These are phyloP conservation scores for Scytalidium sp. DNA, from an alignment of 2,329 filamentous ascomycete species.

Conservation along the genomic window DNA sequence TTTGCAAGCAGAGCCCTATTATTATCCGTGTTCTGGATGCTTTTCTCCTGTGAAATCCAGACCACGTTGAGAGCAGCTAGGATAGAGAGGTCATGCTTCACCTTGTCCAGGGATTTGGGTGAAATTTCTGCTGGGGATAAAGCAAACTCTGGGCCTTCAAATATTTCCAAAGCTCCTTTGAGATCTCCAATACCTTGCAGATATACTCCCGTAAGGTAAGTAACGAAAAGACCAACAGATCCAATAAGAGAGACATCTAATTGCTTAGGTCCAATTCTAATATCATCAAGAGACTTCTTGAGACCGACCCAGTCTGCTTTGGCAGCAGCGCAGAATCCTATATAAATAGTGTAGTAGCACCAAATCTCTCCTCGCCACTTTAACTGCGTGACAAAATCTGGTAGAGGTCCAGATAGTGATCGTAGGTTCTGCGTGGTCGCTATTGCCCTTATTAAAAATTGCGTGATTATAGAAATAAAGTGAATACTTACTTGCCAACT, in stretches of 20 bases:
- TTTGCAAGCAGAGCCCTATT: slow-evolving; percentile 61
- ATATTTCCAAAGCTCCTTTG: slow-evolving; percentile 63
- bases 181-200: slow-evolving; percentile 75
- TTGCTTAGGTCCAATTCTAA: slow-evolving; percentile 15
- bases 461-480: background rate
- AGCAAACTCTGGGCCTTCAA: slow-evolving; percentile 58
- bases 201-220: slow-evolving; percentile 73
- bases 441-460: background rate
- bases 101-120: slow-evolving; percentile 41
- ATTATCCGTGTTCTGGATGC: slow-evolving; percentile 53
- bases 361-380: slow-evolving; percentile 26
- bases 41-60: slow-evolving; percentile 67
- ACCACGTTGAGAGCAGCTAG: slow-evolving; percentile 66
- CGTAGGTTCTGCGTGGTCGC: background rate
- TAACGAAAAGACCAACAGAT: slow-evolving; percentile 18
- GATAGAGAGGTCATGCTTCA: slow-evolving; percentile 62
- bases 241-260: slow-evolving; percentile 20
- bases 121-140: slow-evolving; percentile 37
- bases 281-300: slow-evolving; percentile 19
- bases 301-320: slow-evolving; percentile 23
- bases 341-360: slow-evolving; percentile 28
- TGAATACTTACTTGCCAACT: slow-evolving; percentile 26
- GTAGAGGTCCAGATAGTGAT: slow-evolving; percentile 23
- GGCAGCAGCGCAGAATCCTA: slow-evolving; percentile 26
- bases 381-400: slow-evolving; percentile 20